Evolutionary conservation across 306 rosid genomes (phyloP).

Genomic region (Rubus parviflorus): DNA sequence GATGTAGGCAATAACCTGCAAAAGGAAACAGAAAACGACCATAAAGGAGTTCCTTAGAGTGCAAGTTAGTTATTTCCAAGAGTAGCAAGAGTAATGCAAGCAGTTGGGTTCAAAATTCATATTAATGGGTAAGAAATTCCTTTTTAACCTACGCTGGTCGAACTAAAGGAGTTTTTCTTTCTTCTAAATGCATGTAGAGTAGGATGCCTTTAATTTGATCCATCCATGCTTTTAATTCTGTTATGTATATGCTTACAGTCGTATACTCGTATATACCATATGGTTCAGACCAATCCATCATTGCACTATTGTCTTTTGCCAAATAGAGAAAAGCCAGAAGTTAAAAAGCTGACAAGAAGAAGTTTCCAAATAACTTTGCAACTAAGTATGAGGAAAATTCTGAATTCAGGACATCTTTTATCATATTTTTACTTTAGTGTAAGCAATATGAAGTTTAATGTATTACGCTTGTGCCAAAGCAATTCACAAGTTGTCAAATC

Average conservation of each 20-base stretch:
- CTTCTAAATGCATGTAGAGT: conserved; percentile 3
- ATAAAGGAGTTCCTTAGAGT: neutral
- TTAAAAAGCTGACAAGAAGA: neutral
- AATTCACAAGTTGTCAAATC: neutral
- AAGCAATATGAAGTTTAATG: conserved; percentile 4
- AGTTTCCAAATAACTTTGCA: neutral
- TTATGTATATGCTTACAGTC: neutral
- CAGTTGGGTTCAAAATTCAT: conserved; percentile 7
- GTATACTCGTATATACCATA: conserved; percentile 29
- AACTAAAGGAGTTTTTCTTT: conserved; percentile 13
- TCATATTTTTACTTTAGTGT: conserved; percentile 5
- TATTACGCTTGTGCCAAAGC: neutral
- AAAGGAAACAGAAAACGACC: conserved; percentile 22
- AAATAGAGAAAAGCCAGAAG: neutral
- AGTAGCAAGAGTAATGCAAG: neutral
- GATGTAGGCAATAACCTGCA: conserved; percentile 75
- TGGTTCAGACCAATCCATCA: conserved; percentile 1
- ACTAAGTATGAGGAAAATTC: neutral
- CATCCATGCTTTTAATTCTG: conserved; percentile 1
- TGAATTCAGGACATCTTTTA: neutral
- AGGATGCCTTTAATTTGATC: conserved; percentile 29
- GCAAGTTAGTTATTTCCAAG: conserved; percentile 4
- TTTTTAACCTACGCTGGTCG: conserved; percentile 19
- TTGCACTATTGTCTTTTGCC: conserved; percentile 1
- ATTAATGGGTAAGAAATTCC: conserved; percentile 13